Conservation (phyloP, 129 eudicot species). For the Pulicaria dysenterica region DNA sequence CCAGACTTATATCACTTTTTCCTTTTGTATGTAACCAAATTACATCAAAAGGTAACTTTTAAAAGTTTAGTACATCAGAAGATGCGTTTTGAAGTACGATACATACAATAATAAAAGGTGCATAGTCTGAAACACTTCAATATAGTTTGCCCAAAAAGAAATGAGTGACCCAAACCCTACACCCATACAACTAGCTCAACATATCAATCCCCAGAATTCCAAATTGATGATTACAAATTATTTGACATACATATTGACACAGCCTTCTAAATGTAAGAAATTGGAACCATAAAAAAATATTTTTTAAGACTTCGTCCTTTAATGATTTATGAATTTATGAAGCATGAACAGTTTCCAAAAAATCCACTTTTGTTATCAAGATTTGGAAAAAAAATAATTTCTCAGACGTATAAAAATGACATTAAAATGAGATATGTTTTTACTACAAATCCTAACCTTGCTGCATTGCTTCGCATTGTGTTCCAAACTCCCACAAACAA, state of each 20-base stretch:
- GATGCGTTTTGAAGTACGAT: too few relatives aligned
- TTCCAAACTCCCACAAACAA: slow-evolving; percentile 94
- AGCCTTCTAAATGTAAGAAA: slow-evolving; percentile 6
- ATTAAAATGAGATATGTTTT: neutral
- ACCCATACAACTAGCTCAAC: neutral
- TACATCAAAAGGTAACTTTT: too few relatives aligned
- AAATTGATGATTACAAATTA: neutral
- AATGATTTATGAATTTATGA: neutral
- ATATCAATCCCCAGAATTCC: neutral
- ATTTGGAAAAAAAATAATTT: too few relatives aligned
- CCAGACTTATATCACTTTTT: too few relatives aligned
- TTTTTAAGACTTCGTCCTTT: neutral
- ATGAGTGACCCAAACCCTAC: neutral
- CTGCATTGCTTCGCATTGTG: slow-evolving; percentile 77
- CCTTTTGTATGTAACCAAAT: too few relatives aligned
- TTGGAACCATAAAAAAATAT: neutral
- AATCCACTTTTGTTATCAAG: neutral
- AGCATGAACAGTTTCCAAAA: neutral
- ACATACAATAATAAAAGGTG: too few relatives aligned
- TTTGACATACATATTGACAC: neutral
- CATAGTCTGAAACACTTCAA: too few relatives aligned
- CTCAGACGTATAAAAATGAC: neutral
- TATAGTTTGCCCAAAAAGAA: neutral
- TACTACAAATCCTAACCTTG: slow-evolving; percentile 56
- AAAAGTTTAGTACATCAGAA: too few relatives aligned